Conservation (phyloP, 192 early-diverging fungal species). For the Umbelopsis sp. region DNA sequence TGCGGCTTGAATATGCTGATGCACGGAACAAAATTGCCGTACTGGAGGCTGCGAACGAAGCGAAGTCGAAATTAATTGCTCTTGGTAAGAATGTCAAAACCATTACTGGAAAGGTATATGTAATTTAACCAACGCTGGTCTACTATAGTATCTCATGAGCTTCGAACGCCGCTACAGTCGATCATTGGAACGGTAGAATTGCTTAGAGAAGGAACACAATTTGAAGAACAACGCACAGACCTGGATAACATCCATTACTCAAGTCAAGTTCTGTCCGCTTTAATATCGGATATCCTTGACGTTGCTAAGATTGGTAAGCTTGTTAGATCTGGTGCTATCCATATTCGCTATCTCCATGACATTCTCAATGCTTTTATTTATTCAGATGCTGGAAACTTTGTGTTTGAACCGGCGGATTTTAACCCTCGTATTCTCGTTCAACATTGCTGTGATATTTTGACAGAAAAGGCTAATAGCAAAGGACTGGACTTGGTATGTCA, state of each 20-base stretch:
- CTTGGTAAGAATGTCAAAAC: background rate
- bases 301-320: background rate
- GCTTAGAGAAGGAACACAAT: background rate
- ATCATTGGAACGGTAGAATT: background rate
- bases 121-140: no score
- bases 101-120: no score
- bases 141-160: background rate
- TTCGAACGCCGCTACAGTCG: background rate
- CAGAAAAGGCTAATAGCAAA: constrained; percentile 7
- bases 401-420: background rate
- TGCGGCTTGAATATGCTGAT: constrained; percentile 41
- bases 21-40: constrained; percentile 4
- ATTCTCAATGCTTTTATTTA: background rate
- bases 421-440: constrained; percentile 24
- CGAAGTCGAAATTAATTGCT: background rate
- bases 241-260: background rate
- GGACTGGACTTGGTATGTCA: constrained; percentile 19
- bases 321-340: background rate
- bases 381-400: constrained; percentile 1
- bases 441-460: constrained; percentile 7
- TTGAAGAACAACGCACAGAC: constrained; percentile 4
- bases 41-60: constrained; percentile 1
- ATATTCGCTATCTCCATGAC: no score
- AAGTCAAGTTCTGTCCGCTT: background rate
- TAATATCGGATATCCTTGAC: background rate